phyloP scores from a whole-genome alignment of 2,329 filamentous ascomycete genomes.

The Neurospora crassa region DNA sequence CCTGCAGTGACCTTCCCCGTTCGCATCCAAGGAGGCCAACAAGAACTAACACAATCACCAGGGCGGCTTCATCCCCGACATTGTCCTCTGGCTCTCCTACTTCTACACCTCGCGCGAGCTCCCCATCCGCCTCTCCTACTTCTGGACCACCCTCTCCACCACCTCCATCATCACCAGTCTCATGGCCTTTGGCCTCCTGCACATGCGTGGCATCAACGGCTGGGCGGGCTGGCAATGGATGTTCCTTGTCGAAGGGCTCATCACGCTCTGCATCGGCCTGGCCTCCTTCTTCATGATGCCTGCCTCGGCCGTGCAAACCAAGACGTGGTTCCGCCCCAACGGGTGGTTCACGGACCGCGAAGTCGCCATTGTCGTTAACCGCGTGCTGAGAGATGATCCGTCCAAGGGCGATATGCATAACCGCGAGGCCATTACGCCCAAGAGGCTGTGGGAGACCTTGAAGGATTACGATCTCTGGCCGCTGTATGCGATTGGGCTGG shows the following conservation, averaged over 20 bases:
- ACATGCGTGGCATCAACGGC: conserved; percentile 27
- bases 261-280: conserved; percentile 41
- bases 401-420: conserved; percentile 50
- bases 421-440: conserved; percentile 40
- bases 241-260: conserved; percentile 45
- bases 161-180: conserved; percentile 26
- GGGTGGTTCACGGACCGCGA: conserved; percentile 51
- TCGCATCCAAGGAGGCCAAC: background rate
- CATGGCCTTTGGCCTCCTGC: conserved; percentile 27
- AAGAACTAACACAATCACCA: background rate
- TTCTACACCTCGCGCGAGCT: conserved; percentile 25
- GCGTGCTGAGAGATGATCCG: conserved; percentile 46
- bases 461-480: conserved; percentile 50
- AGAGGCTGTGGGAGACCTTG: conserved; percentile 37
- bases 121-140: conserved; percentile 28
- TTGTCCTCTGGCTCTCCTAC: conserved; percentile 19
- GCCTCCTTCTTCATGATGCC: conserved; percentile 45
- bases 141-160: conserved; percentile 27
- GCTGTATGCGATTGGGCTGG: conserved; percentile 39
- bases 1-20: background rate
- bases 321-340: conserved; percentile 37
- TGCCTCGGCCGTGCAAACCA: conserved; percentile 36
- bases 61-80: conserved; percentile 22
- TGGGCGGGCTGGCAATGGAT: conserved; percentile 36
- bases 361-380: conserved; percentile 48